Evolutionary conservation across 2,329 filamentous ascomycete genomes (phyloP), one percentile per base, ranked within the genome.

Genomic region (Xylaria digitata): DNA sequence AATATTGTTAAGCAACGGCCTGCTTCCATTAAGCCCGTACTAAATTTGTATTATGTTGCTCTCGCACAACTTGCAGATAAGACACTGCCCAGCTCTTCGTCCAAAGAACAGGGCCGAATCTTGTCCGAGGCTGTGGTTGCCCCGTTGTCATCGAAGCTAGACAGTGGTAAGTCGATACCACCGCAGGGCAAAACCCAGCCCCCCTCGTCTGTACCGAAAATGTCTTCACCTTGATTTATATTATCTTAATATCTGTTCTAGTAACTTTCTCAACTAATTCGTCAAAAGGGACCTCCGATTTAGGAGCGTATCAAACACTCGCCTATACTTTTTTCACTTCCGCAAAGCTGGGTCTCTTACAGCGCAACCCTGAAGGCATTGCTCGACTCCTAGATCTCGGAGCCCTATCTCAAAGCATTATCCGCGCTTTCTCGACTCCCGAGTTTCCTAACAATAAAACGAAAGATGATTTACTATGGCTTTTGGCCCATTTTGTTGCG

Each of bases 401-500:
- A 32, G 71, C 71, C 1, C 76, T 89, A 1, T 82, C 83, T 0
- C 73, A 75, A 13, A 79, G 80, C 23, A 82, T 88, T 9, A 72
- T 80, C 17, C 70, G 76, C 13, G 74, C 75, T 1, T 80, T 82
- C 53, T 70, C 75, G 4, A 32, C 61, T 1, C 72, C 74, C 1
- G 66, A 73, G 1, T 65, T 75, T 6, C 65, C 74, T 11, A 54
- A 65, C 0, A 66, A 72, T 1, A 70, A 73, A 13, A 75, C 79
- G 0, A 79, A 79, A 43, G 79, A 83, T 46, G 78, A 80, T 9
- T 84, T 88, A 43, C 77, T 93, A 45, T 90, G 89, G 83, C 82
- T 92, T 32, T 79, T 93, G 32, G 85, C 91, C 15, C 88, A 92
- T 72, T 90, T 90, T 69, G 85, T 92, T 66, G 84, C 86, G 58